Evolutionary conservation across 1,139 yeast genomes (phyloP).

Genomic region (Pichiaceae sp.): DNA sequence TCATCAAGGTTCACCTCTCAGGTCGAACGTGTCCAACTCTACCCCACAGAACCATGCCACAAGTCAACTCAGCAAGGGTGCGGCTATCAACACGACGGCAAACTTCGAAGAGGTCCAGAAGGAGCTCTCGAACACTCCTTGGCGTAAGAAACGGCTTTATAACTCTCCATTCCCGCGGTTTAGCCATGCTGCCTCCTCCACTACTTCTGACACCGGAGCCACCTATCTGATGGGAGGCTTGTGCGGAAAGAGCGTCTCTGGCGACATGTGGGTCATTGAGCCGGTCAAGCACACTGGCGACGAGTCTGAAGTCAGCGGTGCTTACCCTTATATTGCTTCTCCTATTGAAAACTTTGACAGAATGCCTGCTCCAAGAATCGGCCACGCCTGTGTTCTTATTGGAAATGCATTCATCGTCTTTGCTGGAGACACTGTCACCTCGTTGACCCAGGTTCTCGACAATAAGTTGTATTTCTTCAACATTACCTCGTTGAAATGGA

Average conservation of each 20-base stretch:
- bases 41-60: background rate
- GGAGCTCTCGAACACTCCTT: slow-evolving; percentile 40
- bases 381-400: slow-evolving; percentile 86
- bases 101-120: background rate
- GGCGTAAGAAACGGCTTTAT: slow-evolving; percentile 64
- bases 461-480: slow-evolving; percentile 83
- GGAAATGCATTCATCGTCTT: slow-evolving; percentile 94
- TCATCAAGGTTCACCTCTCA: background rate
- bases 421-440: slow-evolving; percentile 94
- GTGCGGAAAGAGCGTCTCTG: slow-evolving; percentile 86
- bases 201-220: slow-evolving; percentile 73
- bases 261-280: slow-evolving; percentile 81
- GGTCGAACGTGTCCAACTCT: background rate
- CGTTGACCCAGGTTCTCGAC: slow-evolving; percentile 71
- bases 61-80: background rate
- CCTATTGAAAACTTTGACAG: slow-evolving; percentile 61
- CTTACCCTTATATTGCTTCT: slow-evolving; percentile 41
- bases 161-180: slow-evolving; percentile 91
- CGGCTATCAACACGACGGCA: background rate
- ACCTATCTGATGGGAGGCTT: slow-evolving; percentile 91
- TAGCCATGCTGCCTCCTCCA: slow-evolving; percentile 80
- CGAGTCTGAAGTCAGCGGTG: slow-evolving; percentile 3
- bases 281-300: slow-evolving; percentile 29
- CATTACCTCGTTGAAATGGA: slow-evolving; percentile 84
- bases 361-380: slow-evolving; percentile 93